Evolutionary conservation across 345 rosid species (phyloP), one percentile per base, ranked within the genome.

Genomic region (Aethionema arabicum): DNA sequence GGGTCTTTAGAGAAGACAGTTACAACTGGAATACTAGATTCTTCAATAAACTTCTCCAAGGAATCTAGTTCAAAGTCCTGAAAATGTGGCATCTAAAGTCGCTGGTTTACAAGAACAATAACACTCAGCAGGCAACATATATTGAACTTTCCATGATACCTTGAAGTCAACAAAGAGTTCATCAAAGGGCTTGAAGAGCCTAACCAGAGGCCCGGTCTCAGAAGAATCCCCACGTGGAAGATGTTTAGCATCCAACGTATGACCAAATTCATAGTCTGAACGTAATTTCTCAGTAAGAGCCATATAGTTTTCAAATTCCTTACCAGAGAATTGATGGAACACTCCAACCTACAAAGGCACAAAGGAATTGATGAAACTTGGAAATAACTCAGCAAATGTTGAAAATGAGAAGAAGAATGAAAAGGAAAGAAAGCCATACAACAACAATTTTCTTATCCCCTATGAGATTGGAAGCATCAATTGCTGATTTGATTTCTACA

Each of bases 121-220:
- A 45, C 47, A 13, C 27, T 21, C 27, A 21, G 27, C 2, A 21
- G 27, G 2, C 27, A 21, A 21, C 27, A 21, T 21, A 21, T 21
- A 21, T 21, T 21, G 27, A 21, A 21, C 2, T 21, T 32, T 67
- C 42, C 35, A 6, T 7, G 16, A 30, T 80, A 93, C 97, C 97
- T 93, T 78, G 49, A 70, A 76, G 70, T 90, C 99, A 21, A 86
- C 87, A 72, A 76, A 78, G 50, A 79, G 83, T 63, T 93, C 97
- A 61, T 93, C 97, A 69, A 93, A 93, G 72, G 97, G 99, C 85
- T 93, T 93, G 75, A 90, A 84, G 67, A 93, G 77, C 82, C 97
- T 87, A 57, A 93, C 87, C 1, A 86, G 52, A 39, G 99, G 97
- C 11, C 96, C 97, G 9, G 85, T 8, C 29, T 83, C 84, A 4